phyloP scores from a whole-genome alignment of 306 rosid genomes.

The Quercus wislizeni region DNA sequence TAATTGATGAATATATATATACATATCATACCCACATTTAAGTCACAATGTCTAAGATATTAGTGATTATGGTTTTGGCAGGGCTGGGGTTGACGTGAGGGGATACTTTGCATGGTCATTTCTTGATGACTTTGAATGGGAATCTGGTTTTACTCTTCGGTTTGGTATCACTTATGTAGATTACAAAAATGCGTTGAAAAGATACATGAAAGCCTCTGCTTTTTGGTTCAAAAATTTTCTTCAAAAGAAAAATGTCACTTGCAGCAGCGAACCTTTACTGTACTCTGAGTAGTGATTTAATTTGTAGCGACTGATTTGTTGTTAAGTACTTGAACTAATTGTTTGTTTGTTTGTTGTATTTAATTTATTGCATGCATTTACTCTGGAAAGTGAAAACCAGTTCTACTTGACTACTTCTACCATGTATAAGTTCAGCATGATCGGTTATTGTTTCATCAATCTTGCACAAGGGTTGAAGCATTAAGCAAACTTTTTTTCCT shows the following conservation, averaged over 20 bases:
- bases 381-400: too few species aligned
- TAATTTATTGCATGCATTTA: too few species aligned
- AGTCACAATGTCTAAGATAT: too few species aligned
- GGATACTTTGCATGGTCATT: constrained; percentile 32
- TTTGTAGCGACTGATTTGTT: too few species aligned
- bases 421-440: too few species aligned
- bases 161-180: constrained; percentile 28
- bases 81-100: constrained; percentile 27
- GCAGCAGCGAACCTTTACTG: background rate
- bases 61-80: background rate
- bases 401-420: too few species aligned
- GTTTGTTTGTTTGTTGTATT: background rate
- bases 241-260: background rate
- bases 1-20: too few species aligned
- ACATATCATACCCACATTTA: too few species aligned
- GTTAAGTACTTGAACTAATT: constrained; percentile 9
- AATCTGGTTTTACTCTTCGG: constrained; percentile 22
- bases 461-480: too few species aligned
- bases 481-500: too few species aligned
- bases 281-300: too few species aligned
- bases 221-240: constrained; percentile 21
- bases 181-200: constrained; percentile 15
- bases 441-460: too few species aligned
- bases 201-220: constrained; percentile 27
- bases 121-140: constrained; percentile 31